Evolutionary conservation across 2,329 filamentous ascomycete species (phyloP).

Genomic region (Alternaria metachromatica): DNA sequence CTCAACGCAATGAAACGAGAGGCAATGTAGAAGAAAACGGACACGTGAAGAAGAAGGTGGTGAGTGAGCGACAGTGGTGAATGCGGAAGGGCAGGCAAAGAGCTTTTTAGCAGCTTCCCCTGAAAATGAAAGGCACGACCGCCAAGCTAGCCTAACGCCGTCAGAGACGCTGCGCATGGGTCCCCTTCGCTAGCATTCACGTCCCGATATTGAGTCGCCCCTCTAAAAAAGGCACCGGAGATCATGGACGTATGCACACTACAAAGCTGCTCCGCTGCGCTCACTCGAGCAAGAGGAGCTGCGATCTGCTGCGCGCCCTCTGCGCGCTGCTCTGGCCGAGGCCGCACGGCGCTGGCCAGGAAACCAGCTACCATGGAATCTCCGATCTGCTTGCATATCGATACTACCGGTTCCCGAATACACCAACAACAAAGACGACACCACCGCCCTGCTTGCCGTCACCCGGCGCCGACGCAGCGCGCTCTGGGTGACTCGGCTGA

Average conservation of each 20-base stretch:
- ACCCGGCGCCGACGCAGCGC: not conserved
- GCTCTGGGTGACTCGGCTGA: not conserved
- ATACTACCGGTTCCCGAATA: conserved; percentile 16
- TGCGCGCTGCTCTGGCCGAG: not conserved
- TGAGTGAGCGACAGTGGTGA: conserved; percentile 41
- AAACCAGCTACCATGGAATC: conserved; percentile 7
- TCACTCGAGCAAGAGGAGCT: conserved; percentile 4
- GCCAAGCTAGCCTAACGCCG: conserved; percentile 36
- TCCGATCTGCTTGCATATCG: conserved; percentile 15
- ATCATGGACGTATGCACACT: not conserved
- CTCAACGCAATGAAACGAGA: conserved; percentile 39
- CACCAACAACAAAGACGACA: not conserved
- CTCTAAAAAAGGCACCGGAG: conserved; percentile 21
- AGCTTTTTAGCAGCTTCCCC: conserved; percentile 42
- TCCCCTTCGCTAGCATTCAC: conserved; percentile 32
- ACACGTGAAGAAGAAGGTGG: conserved; percentile 25
- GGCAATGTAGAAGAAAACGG: conserved; percentile 32
- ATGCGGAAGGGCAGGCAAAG: conserved; percentile 38
- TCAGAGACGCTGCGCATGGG: conserved; percentile 30
- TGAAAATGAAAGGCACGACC: conserved; percentile 36
- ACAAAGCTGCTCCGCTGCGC: conserved; percentile 4
- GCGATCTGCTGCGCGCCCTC: not conserved
- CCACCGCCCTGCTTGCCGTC: not conserved
- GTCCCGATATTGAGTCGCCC: conserved; percentile 27
- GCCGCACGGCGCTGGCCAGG: conserved; percentile 19